Base-by-base conservation (phyloP, 495 filamentous ascomycete species). In the Penicillium turbatum region DNA sequence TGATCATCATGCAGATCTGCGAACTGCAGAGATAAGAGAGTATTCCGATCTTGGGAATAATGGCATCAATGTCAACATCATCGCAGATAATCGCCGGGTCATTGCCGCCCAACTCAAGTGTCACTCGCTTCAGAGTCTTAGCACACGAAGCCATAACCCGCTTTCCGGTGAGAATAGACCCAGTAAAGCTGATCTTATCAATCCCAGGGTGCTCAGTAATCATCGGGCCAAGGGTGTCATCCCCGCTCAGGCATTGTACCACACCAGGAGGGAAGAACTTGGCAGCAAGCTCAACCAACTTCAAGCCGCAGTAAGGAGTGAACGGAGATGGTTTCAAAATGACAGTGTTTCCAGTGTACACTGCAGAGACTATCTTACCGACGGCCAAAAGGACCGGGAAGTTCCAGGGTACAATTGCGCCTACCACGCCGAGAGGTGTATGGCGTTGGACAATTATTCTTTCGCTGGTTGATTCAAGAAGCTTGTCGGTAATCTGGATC, bases 121-220 rank as follows among this genome's bases (percentile, higher is more conserved):
- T 84, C 1, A 82, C 67, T 12, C 79, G 69, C 66, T 88, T 88
- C 35, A 89, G 61, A 0, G 82, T 86, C 60, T 76, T 77, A 7
- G 83, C 74, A 58, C 76, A 81, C 37, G 72, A 75, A 13, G 72
- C 79, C 75, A 85, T 80, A 41, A 89, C 79, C 35, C 73, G 76
- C 65, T 84, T 84, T 11, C 86, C 86, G 0, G 84, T 86, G 1
- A 74, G 63, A 27, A 77, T 82, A 6, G 82, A 85, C 5, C 86
- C 86, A 0, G 85, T 89, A 66, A 89, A 89, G 49, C 70, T 79
- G 62, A 88, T 84, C 72, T 88, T 87, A 49, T 79, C 77, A 55
- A 89, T 81, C 2, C 73, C 79, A 0, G 80, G 76, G 57, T 89
- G 85, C 10, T 69, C 60, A 0, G 75, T 80, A 46, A 86, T 69